Evolutionary conservation across 2,329 filamentous ascomycete genomes (phyloP), one percentile per base, ranked within the genome.

Genomic region (Fusarium robinianum): DNA sequence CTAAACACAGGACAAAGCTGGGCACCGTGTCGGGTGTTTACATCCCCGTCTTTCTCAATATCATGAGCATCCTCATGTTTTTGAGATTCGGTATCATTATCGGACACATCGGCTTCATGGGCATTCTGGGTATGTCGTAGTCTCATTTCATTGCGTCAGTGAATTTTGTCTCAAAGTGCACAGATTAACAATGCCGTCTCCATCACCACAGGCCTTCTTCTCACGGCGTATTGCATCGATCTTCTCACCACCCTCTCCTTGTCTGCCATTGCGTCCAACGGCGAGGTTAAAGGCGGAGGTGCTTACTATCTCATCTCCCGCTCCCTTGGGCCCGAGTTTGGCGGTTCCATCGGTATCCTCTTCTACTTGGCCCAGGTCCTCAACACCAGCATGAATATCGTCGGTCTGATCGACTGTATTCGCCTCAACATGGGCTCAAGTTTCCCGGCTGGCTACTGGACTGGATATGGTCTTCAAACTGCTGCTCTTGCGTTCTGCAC

Each of bases 1-100:
- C 56, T 21, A 65, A 51, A 45, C 73, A 69, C 58, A 68, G 66
- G 49, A 62, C 78, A 57, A 94, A 94, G 70, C 75, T 95, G 44
- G 87, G 87, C 24, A 84, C 83, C 7, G 82, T 90, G 55, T 88
- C 84, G 4, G 87, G 87, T 6, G 87, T 95, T 33, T 95, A 90
- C 65, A 87, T 95, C 11, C 90, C 90, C 2, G 90, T 90, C n/a
- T 91, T 85, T 49, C 74, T 95, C 55, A 95, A 94, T 67, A 90
- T 95, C 27, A 72, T 95, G 55, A 92, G 88, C 59, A 95, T 95
- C 67, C 78, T 95, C 50, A 95, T 95, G 88, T 95, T 95, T 70
- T 75, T 95, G 59, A 82, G 90, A 15, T 95, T 95, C 66, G 89
- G 90, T 15, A 84, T 90, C 58, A 88, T 95, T 44, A 74, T 95